Conservation (phyloP, 192 early-diverging fungal species). For the Coemansia biformis region DNA sequence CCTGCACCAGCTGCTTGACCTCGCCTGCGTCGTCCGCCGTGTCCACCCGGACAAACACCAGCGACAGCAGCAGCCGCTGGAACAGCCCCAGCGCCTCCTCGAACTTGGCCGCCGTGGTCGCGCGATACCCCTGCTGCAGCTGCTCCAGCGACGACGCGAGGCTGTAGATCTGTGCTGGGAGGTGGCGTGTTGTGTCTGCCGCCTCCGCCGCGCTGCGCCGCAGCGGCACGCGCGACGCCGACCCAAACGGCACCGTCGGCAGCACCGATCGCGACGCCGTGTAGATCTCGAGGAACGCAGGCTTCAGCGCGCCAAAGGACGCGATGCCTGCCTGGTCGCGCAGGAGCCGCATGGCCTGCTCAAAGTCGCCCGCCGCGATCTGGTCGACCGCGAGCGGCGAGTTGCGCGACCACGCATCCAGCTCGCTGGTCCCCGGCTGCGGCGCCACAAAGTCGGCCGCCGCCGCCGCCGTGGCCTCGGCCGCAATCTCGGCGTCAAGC, state of each 20-base stretch:
- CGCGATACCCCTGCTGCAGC: slow-evolving; percentile 80
- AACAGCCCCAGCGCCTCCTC: slow-evolving; percentile 72
- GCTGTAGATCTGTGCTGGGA: slow-evolving; percentile 37
- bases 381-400: slow-evolving; percentile 87
- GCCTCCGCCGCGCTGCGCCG: slow-evolving; percentile 57
- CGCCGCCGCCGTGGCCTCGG: slow-evolving; percentile 51
- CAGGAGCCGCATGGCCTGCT: slow-evolving; percentile 90
- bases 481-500: slow-evolving; percentile 58
- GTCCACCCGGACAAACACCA: slow-evolving; percentile 70
- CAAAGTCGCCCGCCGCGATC: slow-evolving; percentile 91
- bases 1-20: slow-evolving; percentile 69
- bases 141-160: slow-evolving; percentile 52
- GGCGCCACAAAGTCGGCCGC: slow-evolving; percentile 63
- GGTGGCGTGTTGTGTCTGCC: slow-evolving; percentile 24
- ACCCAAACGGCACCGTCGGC: slow-evolving; percentile 56
- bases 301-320: slow-evolving; percentile 90
- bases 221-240: slow-evolving; percentile 63
- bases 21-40: slow-evolving; percentile 67
- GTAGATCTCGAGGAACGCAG: slow-evolving; percentile 80
- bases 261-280: slow-evolving; percentile 65
- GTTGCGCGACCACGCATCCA: slow-evolving; percentile 75
- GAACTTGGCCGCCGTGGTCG: slow-evolving; percentile 78
- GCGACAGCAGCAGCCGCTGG: slow-evolving; percentile 67
- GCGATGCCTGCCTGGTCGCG: slow-evolving; percentile 87
- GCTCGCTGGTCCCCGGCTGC: slow-evolving; percentile 64